phyloP scores from a whole-genome alignment of 1,284 basidiomycete genomes.

The Cystobasidium sp. region DNA sequence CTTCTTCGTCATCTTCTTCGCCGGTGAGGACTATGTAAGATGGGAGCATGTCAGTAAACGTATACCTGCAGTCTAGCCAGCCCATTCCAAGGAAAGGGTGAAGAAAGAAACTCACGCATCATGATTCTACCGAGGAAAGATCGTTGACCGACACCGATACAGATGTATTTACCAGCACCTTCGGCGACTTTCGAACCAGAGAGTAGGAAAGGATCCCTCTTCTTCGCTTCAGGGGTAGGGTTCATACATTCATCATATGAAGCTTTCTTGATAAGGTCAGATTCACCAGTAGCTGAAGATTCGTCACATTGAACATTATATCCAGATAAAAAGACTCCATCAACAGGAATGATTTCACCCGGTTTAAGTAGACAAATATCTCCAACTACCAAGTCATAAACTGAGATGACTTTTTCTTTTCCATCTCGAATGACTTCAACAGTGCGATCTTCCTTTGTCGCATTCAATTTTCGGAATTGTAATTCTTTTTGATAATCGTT shows the following conservation, averaged over 20 bases:
- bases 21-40: slow-evolving; percentile 19
- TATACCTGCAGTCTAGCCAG: not conserved
- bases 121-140: slow-evolving; percentile 95
- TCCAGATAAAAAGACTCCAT: slow-evolving; percentile 88
- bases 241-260: slow-evolving; percentile 75
- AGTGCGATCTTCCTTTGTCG: slow-evolving; percentile 91
- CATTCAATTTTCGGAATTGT: slow-evolving; percentile 90
- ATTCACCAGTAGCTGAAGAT: slow-evolving; percentile 93
- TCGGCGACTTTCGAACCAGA: slow-evolving; percentile 94
- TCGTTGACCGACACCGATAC: slow-evolving; percentile 87
- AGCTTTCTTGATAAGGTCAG: slow-evolving; percentile 89
- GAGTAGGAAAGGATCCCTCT: slow-evolving; percentile 90
- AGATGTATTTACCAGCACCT: slow-evolving; percentile 89
- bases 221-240: slow-evolving; percentile 58
- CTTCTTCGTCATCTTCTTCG: slow-evolving; percentile 29
- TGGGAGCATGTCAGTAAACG: not conserved
- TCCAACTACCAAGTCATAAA: slow-evolving; percentile 91
- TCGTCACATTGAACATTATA: slow-evolving; percentile 97
- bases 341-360: slow-evolving; percentile 93
- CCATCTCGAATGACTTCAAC: slow-evolving; percentile 91
- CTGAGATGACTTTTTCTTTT: slow-evolving; percentile 75
- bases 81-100: not conserved
- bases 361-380: slow-evolving; percentile 91
- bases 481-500: slow-evolving; percentile 98
- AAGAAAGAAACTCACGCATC: slow-evolving; percentile 70